Conservation (phyloP, 495 filamentous ascomycete genomes). For the Terfezia claveryi region DNA sequence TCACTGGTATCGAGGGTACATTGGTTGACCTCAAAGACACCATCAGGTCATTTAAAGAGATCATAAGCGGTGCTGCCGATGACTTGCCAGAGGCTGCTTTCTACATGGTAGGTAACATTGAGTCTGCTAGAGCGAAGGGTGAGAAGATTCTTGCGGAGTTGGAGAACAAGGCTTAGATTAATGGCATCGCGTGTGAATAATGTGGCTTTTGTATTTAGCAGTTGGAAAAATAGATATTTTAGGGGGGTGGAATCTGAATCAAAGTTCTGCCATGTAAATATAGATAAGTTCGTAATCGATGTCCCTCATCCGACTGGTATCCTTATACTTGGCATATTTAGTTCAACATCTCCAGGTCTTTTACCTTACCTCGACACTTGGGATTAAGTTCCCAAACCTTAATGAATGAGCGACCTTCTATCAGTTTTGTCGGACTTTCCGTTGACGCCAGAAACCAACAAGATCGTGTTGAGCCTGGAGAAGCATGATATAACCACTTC, state of each 20-base stretch:
- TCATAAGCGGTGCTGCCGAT: conserved; percentile 87
- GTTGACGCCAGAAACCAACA: background rate
- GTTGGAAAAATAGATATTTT: background rate
- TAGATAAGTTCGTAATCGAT: no score
- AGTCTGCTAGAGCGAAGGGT: conserved; percentile 83
- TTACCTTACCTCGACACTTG: no score
- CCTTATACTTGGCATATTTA: no score
- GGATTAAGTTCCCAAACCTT: background rate
- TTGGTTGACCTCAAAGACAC: conserved; percentile 97
- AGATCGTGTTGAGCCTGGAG: background rate
- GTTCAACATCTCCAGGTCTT: no score
- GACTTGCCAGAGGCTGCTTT: conserved; percentile 63
- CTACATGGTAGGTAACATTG: conserved; percentile 82
- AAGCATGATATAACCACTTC: conserved; percentile 36
- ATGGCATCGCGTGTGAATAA: background rate
- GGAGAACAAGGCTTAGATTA: conserved; percentile 41
- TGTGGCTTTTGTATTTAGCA: background rate
- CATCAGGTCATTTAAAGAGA: conserved; percentile 89
- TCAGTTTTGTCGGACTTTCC: background rate
- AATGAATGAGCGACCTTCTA: background rate
- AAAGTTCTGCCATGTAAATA: no score
- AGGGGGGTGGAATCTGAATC: background rate
- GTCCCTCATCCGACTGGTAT: no score
- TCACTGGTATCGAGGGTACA: conserved; percentile 70
- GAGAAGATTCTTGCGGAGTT: conserved; percentile 98